Evolutionary conservation across 768 basidiomycete species (phyloP).

Genomic region (Lactifluus echinatus): DNA sequence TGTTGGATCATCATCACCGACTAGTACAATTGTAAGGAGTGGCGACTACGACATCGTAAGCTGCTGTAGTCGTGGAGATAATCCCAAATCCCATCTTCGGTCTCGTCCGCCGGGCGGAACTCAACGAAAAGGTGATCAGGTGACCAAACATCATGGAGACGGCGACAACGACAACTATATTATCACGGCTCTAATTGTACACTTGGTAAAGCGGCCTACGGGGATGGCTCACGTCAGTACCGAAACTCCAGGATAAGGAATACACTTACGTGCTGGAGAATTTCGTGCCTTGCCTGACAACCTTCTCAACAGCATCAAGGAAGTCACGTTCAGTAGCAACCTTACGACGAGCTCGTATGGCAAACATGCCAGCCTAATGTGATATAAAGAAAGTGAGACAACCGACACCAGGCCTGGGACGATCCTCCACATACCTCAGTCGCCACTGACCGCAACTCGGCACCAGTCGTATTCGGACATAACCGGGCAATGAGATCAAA

Average conservation of each 20-base stretch:
- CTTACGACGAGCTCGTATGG: conserved; percentile 92
- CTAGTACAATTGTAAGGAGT: neutral
- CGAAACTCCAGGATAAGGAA: neutral
- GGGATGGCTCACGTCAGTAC: conserved; percentile 12
- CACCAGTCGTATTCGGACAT: conserved; percentile 97
- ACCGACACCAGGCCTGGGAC: neutral
- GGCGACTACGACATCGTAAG: neutral
- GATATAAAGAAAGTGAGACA: conserved; percentile 1
- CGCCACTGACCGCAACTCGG: conserved; percentile 94
- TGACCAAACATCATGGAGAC: neutral
- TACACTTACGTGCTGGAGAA: conserved; percentile 90
- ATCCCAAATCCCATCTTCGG: neutral
- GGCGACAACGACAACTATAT: neutral
- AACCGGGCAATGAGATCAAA: conserved; percentile 95
- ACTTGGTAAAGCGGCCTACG: conserved; percentile 82
- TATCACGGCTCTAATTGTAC: conserved; percentile 58
- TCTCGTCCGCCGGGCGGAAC: neutral
- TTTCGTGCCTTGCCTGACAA: conserved; percentile 94
- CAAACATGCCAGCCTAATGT: conserved; percentile 94
- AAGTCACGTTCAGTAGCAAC: conserved; percentile 97
- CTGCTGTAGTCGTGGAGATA: neutral
- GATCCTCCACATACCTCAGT: conserved; percentile 62
- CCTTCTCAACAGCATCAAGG: conserved; percentile 96
- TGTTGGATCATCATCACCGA: conserved; percentile 3
- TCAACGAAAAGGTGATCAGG: neutral